Evolutionary conservation across 345 rosid species (phyloP).

Genomic region (Hevea brasiliensis): DNA sequence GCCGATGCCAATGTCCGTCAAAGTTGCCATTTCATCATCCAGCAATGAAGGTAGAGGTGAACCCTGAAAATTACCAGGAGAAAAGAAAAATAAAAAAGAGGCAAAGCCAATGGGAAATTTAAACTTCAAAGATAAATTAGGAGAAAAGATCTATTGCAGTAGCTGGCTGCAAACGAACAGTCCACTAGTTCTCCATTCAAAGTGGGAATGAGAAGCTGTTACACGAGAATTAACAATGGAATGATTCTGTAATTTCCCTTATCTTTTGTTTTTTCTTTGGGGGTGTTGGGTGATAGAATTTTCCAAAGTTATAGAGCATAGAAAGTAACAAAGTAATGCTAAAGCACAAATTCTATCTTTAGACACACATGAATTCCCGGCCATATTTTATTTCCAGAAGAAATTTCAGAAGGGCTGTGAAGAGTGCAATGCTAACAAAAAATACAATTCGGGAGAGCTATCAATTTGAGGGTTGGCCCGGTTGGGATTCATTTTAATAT

Average conservation of each 20-base stretch:
- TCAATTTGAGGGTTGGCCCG: background rate
- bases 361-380: background rate
- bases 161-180: background rate
- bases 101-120: background rate
- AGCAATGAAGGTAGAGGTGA: slow-evolving; percentile 69
- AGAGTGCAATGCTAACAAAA: background rate
- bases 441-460: background rate
- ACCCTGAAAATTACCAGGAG: slow-evolving; percentile 43
- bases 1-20: slow-evolving; percentile 69
- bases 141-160: background rate
- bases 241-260: background rate
- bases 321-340: background rate
- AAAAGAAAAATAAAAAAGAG: background rate
- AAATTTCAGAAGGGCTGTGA: background rate
- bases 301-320: background rate
- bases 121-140: background rate
- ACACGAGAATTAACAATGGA: no score
- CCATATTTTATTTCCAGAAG: background rate
- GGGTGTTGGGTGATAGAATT: background rate
- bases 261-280: background rate
- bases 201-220: background rate
- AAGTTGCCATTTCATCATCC: slow-evolving; percentile 70
- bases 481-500: background rate
- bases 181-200: background rate
- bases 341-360: background rate